A percentile compares a stretch with the other conserved stretches of the same genome.
Evolutionary conservation across 441 rosid genomes (phyloP).

Genomic region (Metrosideros polymorpha): DNA sequence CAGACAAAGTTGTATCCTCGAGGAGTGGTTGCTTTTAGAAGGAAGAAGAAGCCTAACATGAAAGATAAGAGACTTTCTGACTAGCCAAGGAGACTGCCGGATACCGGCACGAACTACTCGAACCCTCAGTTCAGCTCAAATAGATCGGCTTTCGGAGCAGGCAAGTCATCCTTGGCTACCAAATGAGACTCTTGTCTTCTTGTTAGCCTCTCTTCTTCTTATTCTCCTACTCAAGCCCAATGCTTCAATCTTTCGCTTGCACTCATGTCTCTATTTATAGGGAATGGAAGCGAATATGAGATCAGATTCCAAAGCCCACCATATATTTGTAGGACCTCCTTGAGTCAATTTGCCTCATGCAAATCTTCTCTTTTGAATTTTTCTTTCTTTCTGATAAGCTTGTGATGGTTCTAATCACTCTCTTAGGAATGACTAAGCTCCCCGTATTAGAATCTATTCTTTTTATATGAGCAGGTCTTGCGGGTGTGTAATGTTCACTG

Average conservation of each 20-base stretch:
- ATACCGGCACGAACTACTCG: background rate
- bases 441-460: background rate
- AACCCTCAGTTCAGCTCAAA: background rate
- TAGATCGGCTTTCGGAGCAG: background rate
- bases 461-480: background rate
- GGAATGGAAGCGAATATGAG: background rate
- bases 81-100: conserved; percentile 30
- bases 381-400: background rate
- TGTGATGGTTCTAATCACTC: background rate
- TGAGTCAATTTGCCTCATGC: background rate
- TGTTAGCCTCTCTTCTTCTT: conserved; percentile 5
- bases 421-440: background rate
- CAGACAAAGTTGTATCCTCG: background rate
- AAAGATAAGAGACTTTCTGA: background rate
- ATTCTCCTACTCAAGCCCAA: background rate
- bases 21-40: background rate
- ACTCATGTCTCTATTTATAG: background rate
- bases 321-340: background rate
- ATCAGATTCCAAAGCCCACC: background rate
- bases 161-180: conserved; percentile 2
- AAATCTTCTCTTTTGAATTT: background rate
- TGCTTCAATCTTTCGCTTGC: background rate
- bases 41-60: conserved; percentile 19
- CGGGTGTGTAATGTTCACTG: background rate
- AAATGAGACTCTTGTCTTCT: background rate